Percentiles rank a stretch among this genome's conserved stretches.
These are phyloP conservation scores for Phanerochaete carnosa DNA, from an alignment of 768 basidiomycete genomes.

Conservation along the genomic window DNA sequence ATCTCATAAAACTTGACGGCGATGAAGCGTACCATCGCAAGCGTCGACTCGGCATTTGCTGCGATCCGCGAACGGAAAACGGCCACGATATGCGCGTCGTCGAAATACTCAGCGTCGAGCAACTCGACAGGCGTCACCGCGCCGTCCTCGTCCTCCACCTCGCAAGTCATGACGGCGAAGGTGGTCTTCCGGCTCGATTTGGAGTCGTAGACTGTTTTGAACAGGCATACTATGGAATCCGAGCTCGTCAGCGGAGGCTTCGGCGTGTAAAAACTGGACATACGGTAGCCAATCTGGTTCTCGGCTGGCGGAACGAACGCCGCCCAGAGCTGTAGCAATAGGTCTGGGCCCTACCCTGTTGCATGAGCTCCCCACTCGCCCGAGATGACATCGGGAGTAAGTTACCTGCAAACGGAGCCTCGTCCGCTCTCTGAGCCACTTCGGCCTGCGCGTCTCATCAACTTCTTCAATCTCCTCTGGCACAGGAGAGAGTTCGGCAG, in stretches of 20 bases:
- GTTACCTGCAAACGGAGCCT: too few species aligned
- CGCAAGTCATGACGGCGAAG: not conserved
- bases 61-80: constrained; percentile 45
- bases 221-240: not conserved
- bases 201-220: not conserved
- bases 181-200: not conserved
- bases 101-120: constrained; percentile 75
- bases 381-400: too few species aligned
- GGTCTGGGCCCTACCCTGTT: not conserved
- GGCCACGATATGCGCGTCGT: constrained; percentile 65
- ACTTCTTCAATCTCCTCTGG: not conserved
- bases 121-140: constrained; percentile 36
- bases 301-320: not conserved
- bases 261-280: not conserved
- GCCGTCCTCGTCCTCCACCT: not conserved
- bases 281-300: not conserved
- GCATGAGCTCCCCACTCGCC: too few species aligned
- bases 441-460: not conserved
- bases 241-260: not conserved
- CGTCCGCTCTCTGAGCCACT: not conserved
- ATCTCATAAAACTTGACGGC: not conserved
- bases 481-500: constrained; percentile 30
- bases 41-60: constrained; percentile 57
- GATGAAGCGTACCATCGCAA: constrained; percentile 18
- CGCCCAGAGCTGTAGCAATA: not conserved